These are phyloP conservation scores for Coemansia sp. DNA, from an alignment of 192 early-diverging fungal species.

Conservation along the genomic window DNA sequence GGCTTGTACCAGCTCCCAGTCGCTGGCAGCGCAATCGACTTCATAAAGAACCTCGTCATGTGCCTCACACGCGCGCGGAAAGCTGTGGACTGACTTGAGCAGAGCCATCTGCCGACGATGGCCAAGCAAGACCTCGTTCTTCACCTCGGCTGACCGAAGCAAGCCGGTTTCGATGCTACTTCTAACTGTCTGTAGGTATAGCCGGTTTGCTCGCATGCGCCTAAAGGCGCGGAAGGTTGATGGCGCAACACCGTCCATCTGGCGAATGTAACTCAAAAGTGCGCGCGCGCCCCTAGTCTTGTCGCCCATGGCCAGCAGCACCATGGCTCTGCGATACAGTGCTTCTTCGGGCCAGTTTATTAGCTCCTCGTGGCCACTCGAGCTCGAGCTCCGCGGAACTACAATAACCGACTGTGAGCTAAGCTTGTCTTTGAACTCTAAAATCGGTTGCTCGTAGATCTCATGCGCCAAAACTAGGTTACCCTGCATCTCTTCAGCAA, in stretches of 20 bases:
- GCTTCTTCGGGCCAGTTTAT: conserved; percentile 66
- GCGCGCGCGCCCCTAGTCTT: not conserved
- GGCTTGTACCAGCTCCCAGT: conserved; percentile 55
- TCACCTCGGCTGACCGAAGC: conserved; percentile 18
- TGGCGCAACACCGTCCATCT: conserved; percentile 43
- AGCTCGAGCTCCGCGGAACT: conserved; percentile 33
- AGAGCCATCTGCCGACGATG: conserved; percentile 61
- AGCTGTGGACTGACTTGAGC: conserved; percentile 52
- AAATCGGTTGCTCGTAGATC: conserved; percentile 53
- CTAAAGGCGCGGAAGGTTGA: conserved; percentile 49
- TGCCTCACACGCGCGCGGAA: conserved; percentile 60
- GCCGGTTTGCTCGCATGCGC: conserved; percentile 51
- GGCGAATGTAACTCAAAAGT: conserved; percentile 43
- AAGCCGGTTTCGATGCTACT: conserved; percentile 25
- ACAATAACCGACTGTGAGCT: conserved; percentile 30
- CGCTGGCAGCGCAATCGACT: conserved; percentile 59
- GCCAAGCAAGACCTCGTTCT: conserved; percentile 46
- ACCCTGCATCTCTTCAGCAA: conserved; percentile 29
- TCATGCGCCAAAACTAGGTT: conserved; percentile 45
- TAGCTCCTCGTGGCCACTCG: conserved; percentile 51
- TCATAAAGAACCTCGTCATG: conserved; percentile 58
- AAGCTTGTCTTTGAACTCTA: conserved; percentile 21
- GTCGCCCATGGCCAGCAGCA: conserved; percentile 32
- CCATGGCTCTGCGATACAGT: conserved; percentile 60
- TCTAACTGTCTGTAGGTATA: conserved; percentile 51